Evolutionary conservation across 2,329 filamentous ascomycete genomes (phyloP).

Genomic region (Paraconiothyrium sp.): DNA sequence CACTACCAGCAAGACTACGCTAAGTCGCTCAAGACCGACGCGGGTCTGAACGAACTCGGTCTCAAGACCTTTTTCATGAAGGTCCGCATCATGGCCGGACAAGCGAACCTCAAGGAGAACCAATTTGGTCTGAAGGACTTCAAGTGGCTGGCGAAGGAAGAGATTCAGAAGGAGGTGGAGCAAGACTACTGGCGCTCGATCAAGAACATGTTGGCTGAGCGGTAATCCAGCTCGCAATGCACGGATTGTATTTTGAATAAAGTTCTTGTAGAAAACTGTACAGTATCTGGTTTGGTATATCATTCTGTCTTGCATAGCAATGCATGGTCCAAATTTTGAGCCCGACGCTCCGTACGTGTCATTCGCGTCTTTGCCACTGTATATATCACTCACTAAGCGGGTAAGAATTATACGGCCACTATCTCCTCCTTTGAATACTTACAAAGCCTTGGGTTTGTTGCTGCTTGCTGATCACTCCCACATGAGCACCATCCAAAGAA

Average conservation of each 20-base stretch:
- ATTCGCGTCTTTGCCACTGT: not conserved
- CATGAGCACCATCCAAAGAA: not conserved
- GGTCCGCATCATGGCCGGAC: constrained; percentile 95
- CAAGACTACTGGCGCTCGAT: constrained; percentile 77
- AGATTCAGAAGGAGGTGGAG: constrained; percentile 75
- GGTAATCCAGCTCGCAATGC: constrained; percentile 64
- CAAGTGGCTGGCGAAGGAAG: constrained; percentile 91
- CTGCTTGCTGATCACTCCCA: not conserved
- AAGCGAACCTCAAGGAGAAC: constrained; percentile 80
- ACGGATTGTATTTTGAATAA: constrained; percentile 21
- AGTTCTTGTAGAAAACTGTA: constrained; percentile 30
- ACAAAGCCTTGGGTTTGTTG: not conserved
- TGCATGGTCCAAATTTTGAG: not conserved
- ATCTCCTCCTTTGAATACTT: not conserved
- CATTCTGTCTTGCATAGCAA: not conserved
- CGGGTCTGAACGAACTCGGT: constrained; percentile 61
- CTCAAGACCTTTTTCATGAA: constrained; percentile 97
- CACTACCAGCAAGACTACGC: constrained; percentile 72
- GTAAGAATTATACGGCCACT: too few relatives aligned
- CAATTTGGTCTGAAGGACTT: constrained; percentile 80
- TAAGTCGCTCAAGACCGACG: constrained; percentile 30
- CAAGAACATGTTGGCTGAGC: constrained; percentile 83
- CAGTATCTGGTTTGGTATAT: constrained; percentile 18
- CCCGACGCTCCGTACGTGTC: not conserved
- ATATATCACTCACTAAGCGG: not conserved